Evolutionary conservation across 148 eudicot species (phyloP).

Genomic region (Persicaria maculosa): DNA sequence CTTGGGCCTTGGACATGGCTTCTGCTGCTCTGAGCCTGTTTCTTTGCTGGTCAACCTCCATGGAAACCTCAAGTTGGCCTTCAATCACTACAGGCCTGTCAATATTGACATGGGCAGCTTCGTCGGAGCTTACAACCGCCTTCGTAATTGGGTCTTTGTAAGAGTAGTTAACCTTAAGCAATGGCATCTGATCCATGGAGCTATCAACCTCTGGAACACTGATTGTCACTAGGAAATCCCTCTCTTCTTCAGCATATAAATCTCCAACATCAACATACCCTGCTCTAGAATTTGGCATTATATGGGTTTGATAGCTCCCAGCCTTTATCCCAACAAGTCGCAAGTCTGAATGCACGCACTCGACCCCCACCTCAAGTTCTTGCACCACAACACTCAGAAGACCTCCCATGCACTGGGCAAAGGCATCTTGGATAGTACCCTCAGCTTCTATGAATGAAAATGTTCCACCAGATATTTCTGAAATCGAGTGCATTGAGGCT

Average conservation of each 20-base stretch:
- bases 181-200: constrained; percentile 13
- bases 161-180: constrained; percentile 12
- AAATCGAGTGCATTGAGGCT: constrained; percentile 22
- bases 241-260: constrained; percentile 26
- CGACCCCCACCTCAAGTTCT: constrained; percentile 15
- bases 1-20: constrained; percentile 23
- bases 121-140: not conserved
- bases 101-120: constrained; percentile 13
- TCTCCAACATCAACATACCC: constrained; percentile 22
- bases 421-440: constrained; percentile 21
- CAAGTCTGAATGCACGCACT: constrained; percentile 9
- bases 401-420: constrained; percentile 33
- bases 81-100: constrained; percentile 16
- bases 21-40: constrained; percentile 25
- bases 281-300: constrained; percentile 7
- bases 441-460: constrained; percentile 24
- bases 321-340: constrained; percentile 14
- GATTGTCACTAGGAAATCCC: constrained; percentile 18
- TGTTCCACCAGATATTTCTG: constrained; percentile 28
- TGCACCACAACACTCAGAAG: constrained; percentile 26
- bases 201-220: constrained; percentile 11
- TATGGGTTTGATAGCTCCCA: constrained; percentile 16
- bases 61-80: constrained; percentile 11
- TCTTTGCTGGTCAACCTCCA: constrained; percentile 28
- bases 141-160: constrained; percentile 16